Percentiles rank a stretch among this genome's conserved stretches.
Evolutionary conservation across 257 asterid species (phyloP).

Genomic region (Solanum stenotomum): DNA sequence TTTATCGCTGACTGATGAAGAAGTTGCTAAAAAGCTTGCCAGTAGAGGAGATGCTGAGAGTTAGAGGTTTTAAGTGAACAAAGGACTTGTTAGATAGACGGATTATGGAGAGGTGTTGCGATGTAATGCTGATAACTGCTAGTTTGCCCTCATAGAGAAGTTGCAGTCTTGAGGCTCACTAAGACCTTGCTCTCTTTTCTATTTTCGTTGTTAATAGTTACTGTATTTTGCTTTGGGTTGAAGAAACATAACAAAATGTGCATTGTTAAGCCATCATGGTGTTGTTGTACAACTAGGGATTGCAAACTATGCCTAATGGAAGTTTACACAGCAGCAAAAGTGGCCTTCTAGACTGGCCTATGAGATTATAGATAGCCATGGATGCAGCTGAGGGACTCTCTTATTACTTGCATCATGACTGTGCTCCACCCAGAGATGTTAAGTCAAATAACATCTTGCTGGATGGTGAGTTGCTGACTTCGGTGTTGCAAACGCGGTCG

Average conservation of each 20-base stretch:
- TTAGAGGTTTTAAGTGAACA: neutral
- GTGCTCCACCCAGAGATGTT: no score
- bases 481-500: constrained; percentile 80
- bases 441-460: constrained; percentile 41
- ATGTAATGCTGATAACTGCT: neutral
- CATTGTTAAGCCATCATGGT: no score
- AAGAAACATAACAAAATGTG: neutral
- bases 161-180: neutral
- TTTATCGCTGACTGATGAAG: constrained; percentile 21
- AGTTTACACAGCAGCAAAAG: no score
- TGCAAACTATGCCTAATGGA: no score
- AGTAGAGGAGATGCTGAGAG: neutral
- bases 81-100: neutral
- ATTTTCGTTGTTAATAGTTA: neutral
- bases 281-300: no score
- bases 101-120: neutral
- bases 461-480: constrained; percentile 79
- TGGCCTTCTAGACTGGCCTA: no score
- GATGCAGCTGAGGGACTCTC: no score
- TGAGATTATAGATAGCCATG: no score
- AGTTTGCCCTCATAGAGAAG: neutral
- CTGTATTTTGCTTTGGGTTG: neutral
- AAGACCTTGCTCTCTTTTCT: neutral
- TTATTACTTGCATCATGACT: no score
- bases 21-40: constrained; percentile 15